Evolutionary conservation across 345 rosid species (phyloP), one percentile per base, ranked within the genome.

Genomic region (Eucalyptus camaldulensis): DNA sequence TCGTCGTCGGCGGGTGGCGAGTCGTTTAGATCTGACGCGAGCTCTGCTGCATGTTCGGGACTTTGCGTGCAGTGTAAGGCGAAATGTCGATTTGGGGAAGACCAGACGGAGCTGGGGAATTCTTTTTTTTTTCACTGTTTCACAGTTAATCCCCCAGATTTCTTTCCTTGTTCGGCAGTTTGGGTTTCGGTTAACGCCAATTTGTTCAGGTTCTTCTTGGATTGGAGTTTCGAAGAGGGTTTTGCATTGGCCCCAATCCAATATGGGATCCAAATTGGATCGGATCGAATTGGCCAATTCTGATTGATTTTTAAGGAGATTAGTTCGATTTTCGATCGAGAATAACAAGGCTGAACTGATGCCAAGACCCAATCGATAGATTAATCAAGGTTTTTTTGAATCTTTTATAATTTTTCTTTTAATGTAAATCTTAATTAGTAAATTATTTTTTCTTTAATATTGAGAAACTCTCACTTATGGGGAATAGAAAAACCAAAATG

Each of bases 301-400:
- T 53, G 58, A 53, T 53, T 19, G 58, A 1, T 53, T 53, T 17
- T 53, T 8, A 0, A 7, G 24, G 1, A 53, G 24, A 0, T 5
- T 53, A 53, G 5, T 53, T 53, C 5, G 5, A 53, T 53, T 53
- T 53, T 53, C 10, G 24, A 19, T 53, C 10, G 2, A 24, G 10
- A 53, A 53, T 3, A 53, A 19, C 24, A 53, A 7, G 24, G 1
- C 1, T 8, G 1, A 53, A 9, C 56, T 7, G 2, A 53, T 53
- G 10, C 0, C 22, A 53, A 53, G 10, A 7, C 5, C 2, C 4
- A 8, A 19, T 1, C 0, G 24, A 53, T 19, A 2, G 24, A 53
- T 53, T 0, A 19, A 1, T 21, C 25, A 0, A 53, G 58, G 8
- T 53, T 53, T 53, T 53, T 10, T 53, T 19, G 4, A 53, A 0